Percentiles rank a stretch among this genome's conserved stretches.
phyloP scores from a whole-genome alignment of 2,329 filamentous ascomycete genomes.

The Stagonosporopsis rhizophila region DNA sequence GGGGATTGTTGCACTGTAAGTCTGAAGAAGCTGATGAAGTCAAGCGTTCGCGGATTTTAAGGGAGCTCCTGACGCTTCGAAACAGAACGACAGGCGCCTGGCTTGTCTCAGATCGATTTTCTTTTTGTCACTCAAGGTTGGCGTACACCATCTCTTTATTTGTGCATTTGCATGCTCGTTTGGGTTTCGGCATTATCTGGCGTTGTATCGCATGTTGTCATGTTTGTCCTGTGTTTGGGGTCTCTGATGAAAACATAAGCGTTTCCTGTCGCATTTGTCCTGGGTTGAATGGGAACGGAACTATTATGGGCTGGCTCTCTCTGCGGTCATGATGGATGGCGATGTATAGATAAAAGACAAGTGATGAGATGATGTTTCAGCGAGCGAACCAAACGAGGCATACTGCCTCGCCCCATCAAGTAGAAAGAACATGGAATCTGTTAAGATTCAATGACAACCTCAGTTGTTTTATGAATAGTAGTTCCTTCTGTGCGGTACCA shows the following conservation, averaged over 20 bases:
- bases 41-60: neutral
- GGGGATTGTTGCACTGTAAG: neutral
- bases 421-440: conserved; percentile 3
- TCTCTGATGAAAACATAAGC: conserved; percentile 21
- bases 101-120: neutral
- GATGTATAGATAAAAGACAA: conserved; percentile 20
- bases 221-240: conserved; percentile 10
- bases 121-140: conserved; percentile 5
- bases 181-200: conserved; percentile 27
- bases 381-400: conserved; percentile 6
- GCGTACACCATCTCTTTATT: conserved; percentile 17
- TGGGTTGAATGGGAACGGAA: conserved; percentile 12
- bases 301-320: conserved; percentile 21
- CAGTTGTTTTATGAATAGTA: neutral
- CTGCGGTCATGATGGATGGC: conserved; percentile 18
- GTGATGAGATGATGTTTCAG: conserved; percentile 2
- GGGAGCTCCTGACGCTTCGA: neutral
- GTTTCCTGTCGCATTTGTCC: conserved; percentile 18
- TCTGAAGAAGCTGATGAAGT: neutral
- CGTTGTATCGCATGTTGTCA: conserved; percentile 22
- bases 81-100: neutral
- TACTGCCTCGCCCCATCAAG: conserved; percentile 1
- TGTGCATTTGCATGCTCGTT: conserved; percentile 10
- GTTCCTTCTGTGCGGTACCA: too few relatives aligned
- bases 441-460: neutral